Evolutionary conservation across 306 rosid genomes (phyloP), one percentile per base, ranked within the genome.

Genomic region (Cucumis cinereus): DNA sequence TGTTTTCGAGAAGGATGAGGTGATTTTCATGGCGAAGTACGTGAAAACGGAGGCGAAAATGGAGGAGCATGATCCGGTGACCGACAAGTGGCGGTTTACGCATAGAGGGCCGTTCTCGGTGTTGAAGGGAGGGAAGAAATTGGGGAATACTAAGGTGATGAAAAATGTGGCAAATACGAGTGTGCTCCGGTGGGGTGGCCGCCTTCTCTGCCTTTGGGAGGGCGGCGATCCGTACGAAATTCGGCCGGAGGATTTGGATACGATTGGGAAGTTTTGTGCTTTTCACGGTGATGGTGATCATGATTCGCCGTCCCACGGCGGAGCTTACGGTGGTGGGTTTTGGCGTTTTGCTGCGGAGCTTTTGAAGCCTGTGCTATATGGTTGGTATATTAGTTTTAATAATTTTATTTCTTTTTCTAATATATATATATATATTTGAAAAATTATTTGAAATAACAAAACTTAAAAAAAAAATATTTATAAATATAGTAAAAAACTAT

Each of bases 71-170:
- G 90, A 93, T 54, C 80, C 86, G 0, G 16, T 28, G 60, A 90
- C 91, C 0, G 53, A 78, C 66, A 86, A 81, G 67, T 91, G 97
- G 98, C 83, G 77, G 73, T 93, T 93, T 78, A 90, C 94, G 0
- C 86, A 93, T 35, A 79, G 98, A 49, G 97, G 98, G 0, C 98
- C 98, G 14, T 93, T 93, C 77, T 93, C 98, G 1, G 96, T 93
- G 62, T 62, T 93, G 87, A 88, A 89, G 72, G 96, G 94, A 16
- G 98, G 98, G 74, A 80, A 53, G 71, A 93, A 78, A 35, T 81
- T 93, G 77, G 98, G 98, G 64, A 93, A 93, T 60, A 90, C 91
- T 3, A 93, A 93, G 93, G 98, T 93, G 41, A 93, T 93, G 98
- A 93, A 93, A 82, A 93, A 93, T 78, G 98, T 93, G 75, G 98